These are phyloP conservation scores for Fimicolochytrium jonesii DNA, from an alignment of 192 early-diverging fungal species.

Conservation along the genomic window DNA sequence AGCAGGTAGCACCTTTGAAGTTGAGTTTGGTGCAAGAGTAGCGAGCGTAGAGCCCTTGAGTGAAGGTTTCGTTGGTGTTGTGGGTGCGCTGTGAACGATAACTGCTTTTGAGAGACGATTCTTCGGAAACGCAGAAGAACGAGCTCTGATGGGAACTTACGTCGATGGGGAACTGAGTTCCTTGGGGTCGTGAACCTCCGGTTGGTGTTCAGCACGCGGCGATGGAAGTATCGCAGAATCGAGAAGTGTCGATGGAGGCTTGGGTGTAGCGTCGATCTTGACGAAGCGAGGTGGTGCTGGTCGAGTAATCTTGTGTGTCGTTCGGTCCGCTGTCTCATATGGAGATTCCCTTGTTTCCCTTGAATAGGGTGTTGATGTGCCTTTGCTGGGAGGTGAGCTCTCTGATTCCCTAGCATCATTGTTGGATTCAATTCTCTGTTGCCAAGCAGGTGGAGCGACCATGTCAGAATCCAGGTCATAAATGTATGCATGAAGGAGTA, in stretches of 20 bases:
- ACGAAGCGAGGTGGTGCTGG: neutral
- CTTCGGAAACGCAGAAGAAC: no score
- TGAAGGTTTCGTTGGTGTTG: neutral
- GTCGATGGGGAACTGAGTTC: neutral
- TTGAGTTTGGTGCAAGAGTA: neutral
- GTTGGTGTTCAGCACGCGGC: neutral
- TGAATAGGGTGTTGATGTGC: neutral
- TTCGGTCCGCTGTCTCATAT: neutral
- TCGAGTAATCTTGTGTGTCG: neutral
- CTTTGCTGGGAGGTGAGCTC: neutral
- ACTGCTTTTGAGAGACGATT: neutral
- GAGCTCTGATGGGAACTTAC: no score
- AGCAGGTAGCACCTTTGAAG: neutral
- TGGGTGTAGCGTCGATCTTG: no score
- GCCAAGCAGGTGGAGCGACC: no score
- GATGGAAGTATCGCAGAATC: neutral
- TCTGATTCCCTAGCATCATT: no score
- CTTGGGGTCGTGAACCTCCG: neutral
- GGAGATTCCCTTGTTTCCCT: neutral
- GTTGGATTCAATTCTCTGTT: no score
- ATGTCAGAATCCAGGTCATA: no score
- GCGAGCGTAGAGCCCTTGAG: no score
- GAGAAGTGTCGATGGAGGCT: no score
- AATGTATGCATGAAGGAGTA: no score
- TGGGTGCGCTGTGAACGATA: neutral